Base-by-base conservation (phyloP, 1,139 yeast species). In the Zygoascus meyerae region DNA sequence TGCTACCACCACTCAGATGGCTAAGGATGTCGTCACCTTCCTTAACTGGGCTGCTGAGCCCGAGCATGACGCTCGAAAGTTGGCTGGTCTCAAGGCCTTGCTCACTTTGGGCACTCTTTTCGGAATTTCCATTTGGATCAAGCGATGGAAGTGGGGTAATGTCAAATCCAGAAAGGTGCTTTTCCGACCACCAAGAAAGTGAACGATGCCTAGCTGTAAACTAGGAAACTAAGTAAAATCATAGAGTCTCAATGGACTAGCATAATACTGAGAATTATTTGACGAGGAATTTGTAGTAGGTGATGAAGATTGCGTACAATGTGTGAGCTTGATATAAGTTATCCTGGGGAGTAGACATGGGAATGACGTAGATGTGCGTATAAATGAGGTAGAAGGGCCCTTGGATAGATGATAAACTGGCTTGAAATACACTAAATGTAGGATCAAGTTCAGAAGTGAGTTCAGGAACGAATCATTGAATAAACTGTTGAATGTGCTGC, bases 31-130 rank as follows among this genome's bases (percentile, higher is more conserved):
- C 50, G 74, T 89, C 55, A 80, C 87, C 47, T 92, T 92, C 85
- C 81, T 92, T 71, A 86, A 90, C 78, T 92, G 98, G 98, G 89
- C 97, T 58, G 75, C 97, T 52, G 97, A 89, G 74, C 99, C 99
- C 55, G 98, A 92, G 77, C 96, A 86, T 65, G 99, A 92, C 64
- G 97, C 89, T 67, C 85, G 98, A 78, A 92, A 92, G 83, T 86
- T 84, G 74, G 77, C 86, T 72, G 98, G 99, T 74, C 77, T 87
- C 71, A 94, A 92, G 78, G 96, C 96, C 48, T 66, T 94, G 58
- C 74, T 90, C 64, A 77, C 89, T 56, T 69, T 84, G 57, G 81
- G 95, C 40, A 74, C 92, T 45, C 75, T 94, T 64, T 87, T 83
- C 77, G 80, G 89, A 63, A 60, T 89, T 51, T 78, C 95, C 51